Conservation (phyloP, 148 eudicot genomes). For the Gaultheria prostrata region DNA sequence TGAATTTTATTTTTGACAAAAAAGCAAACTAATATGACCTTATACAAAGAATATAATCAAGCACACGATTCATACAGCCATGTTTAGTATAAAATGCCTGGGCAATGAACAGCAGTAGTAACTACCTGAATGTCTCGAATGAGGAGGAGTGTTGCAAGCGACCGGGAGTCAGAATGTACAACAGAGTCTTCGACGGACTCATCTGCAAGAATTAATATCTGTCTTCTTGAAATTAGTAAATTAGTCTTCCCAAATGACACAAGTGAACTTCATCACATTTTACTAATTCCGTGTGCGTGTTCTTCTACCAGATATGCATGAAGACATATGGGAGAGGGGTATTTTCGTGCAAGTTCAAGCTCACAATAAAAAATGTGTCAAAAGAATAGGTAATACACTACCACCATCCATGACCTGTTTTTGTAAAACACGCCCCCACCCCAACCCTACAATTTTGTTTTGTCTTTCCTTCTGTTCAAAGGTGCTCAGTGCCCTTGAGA, state of each 20-base stretch:
- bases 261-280: background rate
- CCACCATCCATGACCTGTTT: too few relatives aligned
- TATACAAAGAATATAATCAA: background rate
- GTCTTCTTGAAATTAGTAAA: slow-evolving; percentile 70
- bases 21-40: background rate
- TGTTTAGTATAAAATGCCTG: background rate
- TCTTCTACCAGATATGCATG: background rate
- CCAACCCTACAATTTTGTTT: too few relatives aligned
- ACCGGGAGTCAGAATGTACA: slow-evolving; percentile 89
- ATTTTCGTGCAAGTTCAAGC: background rate
- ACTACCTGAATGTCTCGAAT: slow-evolving; percentile 91
- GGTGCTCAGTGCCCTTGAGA: too few relatives aligned
- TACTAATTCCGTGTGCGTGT: background rate
- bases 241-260: slow-evolving; percentile 12
- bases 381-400: background rate
- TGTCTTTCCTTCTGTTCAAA: too few relatives aligned
- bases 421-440: too few relatives aligned
- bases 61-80: background rate
- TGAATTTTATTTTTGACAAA: background rate
- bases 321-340: background rate
- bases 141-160: slow-evolving; percentile 92
- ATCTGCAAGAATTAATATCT: slow-evolving; percentile 99
- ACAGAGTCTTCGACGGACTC: slow-evolving; percentile 93
- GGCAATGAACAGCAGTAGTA: slow-evolving; percentile 16
- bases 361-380: background rate